Conservation (phyloP, 1,284 basidiomycete species). For the Cryptococcus sp. region DNA sequence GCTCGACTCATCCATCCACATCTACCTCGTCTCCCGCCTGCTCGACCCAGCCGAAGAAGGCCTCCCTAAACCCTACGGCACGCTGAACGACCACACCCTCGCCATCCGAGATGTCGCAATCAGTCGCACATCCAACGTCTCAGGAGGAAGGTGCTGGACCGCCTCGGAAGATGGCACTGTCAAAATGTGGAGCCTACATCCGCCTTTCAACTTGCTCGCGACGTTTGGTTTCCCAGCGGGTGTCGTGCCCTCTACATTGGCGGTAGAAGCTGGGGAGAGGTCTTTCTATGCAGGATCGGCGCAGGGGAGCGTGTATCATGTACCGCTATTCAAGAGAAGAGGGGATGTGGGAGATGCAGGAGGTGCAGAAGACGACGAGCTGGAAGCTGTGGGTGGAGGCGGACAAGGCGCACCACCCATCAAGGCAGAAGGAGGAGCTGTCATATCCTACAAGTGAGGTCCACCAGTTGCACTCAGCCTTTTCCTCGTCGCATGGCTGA, state of each 20-base stretch:
- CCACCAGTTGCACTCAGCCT: background rate
- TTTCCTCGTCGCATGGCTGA: background rate
- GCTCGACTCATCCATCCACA: slow-evolving; percentile 78
- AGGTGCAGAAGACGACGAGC: slow-evolving; percentile 40
- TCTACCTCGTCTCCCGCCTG: slow-evolving; percentile 70
- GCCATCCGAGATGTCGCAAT: slow-evolving; percentile 76
- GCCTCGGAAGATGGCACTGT: slow-evolving; percentile 84
- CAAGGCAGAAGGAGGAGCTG: slow-evolving; percentile 51
- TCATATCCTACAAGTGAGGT: slow-evolving; percentile 25
- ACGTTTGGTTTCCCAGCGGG: slow-evolving; percentile 76
- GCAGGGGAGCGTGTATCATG: slow-evolving; percentile 67
- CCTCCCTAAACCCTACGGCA: slow-evolving; percentile 60
- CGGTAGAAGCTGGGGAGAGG: slow-evolving; percentile 77
- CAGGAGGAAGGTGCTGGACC: slow-evolving; percentile 54
- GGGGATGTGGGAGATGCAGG: slow-evolving; percentile 48
- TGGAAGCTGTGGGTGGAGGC: slow-evolving; percentile 69
- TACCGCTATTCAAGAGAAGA: slow-evolving; percentile 68
- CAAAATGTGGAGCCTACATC: slow-evolving; percentile 84
- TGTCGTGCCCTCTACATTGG: slow-evolving; percentile 51
- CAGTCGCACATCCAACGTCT: slow-evolving; percentile 50
- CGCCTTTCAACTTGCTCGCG: slow-evolving; percentile 64
- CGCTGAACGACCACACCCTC: slow-evolving; percentile 84
- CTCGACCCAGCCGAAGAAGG: slow-evolving; percentile 25
- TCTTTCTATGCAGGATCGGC: slow-evolving; percentile 75
- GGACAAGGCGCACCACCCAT: slow-evolving; percentile 61